Base-by-base conservation (phyloP, 176 grass and related monocot species). In the Tillandsia fasciculata region DNA sequence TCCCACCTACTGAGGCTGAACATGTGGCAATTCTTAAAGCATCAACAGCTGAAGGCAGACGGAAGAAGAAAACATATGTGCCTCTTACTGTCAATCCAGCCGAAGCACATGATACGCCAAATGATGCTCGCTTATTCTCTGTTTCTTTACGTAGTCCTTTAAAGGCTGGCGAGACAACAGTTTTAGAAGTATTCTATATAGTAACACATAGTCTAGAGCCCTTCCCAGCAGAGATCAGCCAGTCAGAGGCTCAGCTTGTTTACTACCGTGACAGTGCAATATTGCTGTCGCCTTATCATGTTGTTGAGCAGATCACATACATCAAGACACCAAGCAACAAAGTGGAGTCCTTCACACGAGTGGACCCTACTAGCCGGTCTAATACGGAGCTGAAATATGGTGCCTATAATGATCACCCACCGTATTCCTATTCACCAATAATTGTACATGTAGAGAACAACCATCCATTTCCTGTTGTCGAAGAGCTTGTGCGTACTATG, bases 361-460 rank as follows among this genome's bases (percentile, higher is more conserved):
- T 69, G 6, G 74, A 77, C 12, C 74, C 74, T 48, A 63, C 64
- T 77, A 57, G 6, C 27, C 74, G 65, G 26, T 9, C 65, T 68
- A 65, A 65, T 54, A 57, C 74, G 15, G 74, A 77, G 74, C 11
- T 67, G 53, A 77, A n/a, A 77, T 77, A 77, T 69, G 74, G 74
- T 33, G 33, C 29, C 33, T 77, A 77, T 65, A n/a, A 68, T 59
- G 65, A 77, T 20, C 51, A 11, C 59, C 33, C 33, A 28, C 74
- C 74, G 50, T 77, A 61, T 50, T 77, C 74, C 58, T 77, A 68
- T 52, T 77, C 74, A 53, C 74, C 74, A 18, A 48, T 77, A 56
- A 68, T 77, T 77, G 65, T 77, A 3, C 74, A 77, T 54, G 69
- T 77, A 15, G 74, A 77, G 74, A 77, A 77, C 20, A 77, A 77